Evolutionary conservation across 495 filamentous ascomycete genomes (phyloP), one percentile per base, ranked within the genome.

Genomic region (Penicillium riverlandense): DNA sequence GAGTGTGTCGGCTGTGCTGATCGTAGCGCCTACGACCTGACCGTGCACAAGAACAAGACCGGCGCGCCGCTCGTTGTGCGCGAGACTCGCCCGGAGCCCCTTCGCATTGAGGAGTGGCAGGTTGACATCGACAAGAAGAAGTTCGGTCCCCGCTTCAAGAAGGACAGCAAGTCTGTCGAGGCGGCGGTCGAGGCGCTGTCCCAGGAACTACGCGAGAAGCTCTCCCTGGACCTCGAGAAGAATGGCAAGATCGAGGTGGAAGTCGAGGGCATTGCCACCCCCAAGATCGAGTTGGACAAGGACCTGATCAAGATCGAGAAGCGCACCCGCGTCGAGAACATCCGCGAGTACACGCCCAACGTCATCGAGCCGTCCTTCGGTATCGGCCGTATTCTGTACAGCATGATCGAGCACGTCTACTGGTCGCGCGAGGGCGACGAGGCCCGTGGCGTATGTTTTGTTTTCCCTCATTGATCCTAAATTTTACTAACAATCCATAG

Each of bases 1-100:
- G 86, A 91, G 69, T 90, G 86, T 58, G 85, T 90, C 41, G 86
- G 86, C 48, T 90, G 86, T 61, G 86, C 86, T 39, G 86, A 91
- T 61, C 74, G 86, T 43, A 88, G 83, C 53, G 86, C 85, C 13
- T 90, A 86, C 55, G 86, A 91, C 59, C 57, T 91, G 57, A 77
- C 79, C 6, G 85, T 89, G 8, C 86, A 90, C 63, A 75, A 82
- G 66, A 85, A 88, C 65, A 82, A 82, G 68, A 91, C 86, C n/a
- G 84, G 83, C 41, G 76, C 76, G n/a, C 78, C 83, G 9, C 72
- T 91, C 8, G 69, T 84, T 31, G 86, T 89, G 29, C 72, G 85
- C 34, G 77, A 86, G 62, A 72, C 78, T 38, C 75, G 80, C 16
- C 71, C 73, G 43, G 80, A 85, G 59, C 85, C 86, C 27, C 65